phyloP scores from a whole-genome alignment of 2,329 filamentous ascomycete species.

The Alternaria conjuncta region DNA sequence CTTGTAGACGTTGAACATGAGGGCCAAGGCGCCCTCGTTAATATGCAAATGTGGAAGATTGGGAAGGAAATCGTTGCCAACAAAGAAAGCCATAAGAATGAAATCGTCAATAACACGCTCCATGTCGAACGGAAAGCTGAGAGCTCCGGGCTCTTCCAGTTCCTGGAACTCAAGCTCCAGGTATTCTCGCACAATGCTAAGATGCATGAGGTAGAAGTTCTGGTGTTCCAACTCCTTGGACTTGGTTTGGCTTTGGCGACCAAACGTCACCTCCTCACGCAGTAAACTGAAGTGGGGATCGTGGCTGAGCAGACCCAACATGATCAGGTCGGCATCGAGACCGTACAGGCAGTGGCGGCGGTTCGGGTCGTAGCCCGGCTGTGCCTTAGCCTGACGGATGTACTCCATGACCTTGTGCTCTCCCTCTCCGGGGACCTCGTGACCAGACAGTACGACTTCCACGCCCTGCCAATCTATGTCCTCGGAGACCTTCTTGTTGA shows the following conservation, averaged over 20 bases:
- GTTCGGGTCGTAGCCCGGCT: slow-evolving; percentile 90
- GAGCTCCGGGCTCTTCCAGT: slow-evolving; percentile 72
- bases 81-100: slow-evolving; percentile 99
- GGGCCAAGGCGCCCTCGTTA: slow-evolving; percentile 93
- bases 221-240: slow-evolving; percentile 97
- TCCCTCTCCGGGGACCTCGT: slow-evolving; percentile 96
- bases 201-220: slow-evolving; percentile 96
- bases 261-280: slow-evolving; percentile 97
- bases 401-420: slow-evolving; percentile 99
- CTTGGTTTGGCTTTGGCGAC: slow-evolving; percentile 83
- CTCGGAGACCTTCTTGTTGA: slow-evolving; percentile 98
- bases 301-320: slow-evolving; percentile 95
- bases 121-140: slow-evolving; percentile 86
- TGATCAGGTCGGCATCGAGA: slow-evolving; percentile 96
- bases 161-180: slow-evolving; percentile 97
- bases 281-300: slow-evolving; percentile 98
- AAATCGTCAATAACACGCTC: slow-evolving; percentile 98
- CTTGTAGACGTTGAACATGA: slow-evolving; percentile 99
- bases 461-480: slow-evolving; percentile 97
- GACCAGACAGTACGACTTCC: slow-evolving; percentile 93
- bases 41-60: slow-evolving; percentile 97
- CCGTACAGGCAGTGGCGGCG: slow-evolving; percentile 97
- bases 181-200: slow-evolving; percentile 97
- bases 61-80: slow-evolving; percentile 98
- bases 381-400: slow-evolving; percentile 95